These are phyloP conservation scores for Pleurotus sapidus DNA, from an alignment of 768 basidiomycete species.

Conservation along the genomic window DNA sequence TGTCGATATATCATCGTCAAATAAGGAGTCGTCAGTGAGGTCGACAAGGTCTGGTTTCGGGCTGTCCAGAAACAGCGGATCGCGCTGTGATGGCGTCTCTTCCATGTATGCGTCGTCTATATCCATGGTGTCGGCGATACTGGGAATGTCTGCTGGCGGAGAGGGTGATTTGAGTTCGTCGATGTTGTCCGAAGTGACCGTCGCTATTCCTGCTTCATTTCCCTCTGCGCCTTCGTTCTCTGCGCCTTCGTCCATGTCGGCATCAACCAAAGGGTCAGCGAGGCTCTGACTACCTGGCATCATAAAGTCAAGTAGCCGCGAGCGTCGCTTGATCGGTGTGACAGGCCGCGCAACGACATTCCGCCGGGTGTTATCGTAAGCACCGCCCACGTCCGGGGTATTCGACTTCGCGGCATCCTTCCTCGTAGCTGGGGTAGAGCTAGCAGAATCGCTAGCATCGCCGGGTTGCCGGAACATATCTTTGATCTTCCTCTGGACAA, in stretches of 20 bases:
- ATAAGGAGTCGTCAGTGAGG: constrained; percentile 12
- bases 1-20: constrained; percentile 1
- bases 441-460: not conserved
- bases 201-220: not conserved
- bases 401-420: too few species aligned
- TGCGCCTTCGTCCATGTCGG: constrained; percentile 16
- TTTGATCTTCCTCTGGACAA: not conserved
- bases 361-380: not conserved
- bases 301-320: not conserved
- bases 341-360: not conserved
- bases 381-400: too few species aligned
- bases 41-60: constrained; percentile 18
- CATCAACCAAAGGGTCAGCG: constrained; percentile 12
- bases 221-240: constrained; percentile 10
- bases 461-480: not conserved
- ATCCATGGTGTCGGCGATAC: constrained; percentile 4
- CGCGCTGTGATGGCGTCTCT: too few species aligned
- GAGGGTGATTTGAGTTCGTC: too few species aligned
- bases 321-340: not conserved
- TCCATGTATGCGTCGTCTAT: not conserved
- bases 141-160: too few species aligned
- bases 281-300: not conserved
- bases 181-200: too few species aligned
- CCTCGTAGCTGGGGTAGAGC: too few species aligned
- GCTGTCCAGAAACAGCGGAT: not conserved